Base-by-base conservation (phyloP, 1,284 basidiomycete species). In the Anthracocystis panici-leucophaei region DNA sequence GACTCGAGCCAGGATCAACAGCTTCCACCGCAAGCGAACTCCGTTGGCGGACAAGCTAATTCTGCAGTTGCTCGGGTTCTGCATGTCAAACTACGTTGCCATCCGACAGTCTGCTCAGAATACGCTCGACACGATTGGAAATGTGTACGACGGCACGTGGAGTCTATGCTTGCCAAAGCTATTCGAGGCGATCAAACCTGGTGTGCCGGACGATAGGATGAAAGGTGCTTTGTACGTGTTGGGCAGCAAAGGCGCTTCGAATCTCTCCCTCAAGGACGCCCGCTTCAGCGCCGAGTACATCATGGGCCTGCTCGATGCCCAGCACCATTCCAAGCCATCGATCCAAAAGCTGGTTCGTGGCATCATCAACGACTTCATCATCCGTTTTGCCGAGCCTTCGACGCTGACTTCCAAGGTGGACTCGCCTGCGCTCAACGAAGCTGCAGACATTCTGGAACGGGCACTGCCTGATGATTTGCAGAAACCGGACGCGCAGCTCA, bases 171-270 rank as follows among this genome's bases (percentile, higher is more conserved):
- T 94, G 57, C 91, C 92, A 1, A 88, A 88, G 25, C 59, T 83
- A 38, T 91, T 96, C 79, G 89, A 91, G 45, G 91, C 93, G 0
- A 87, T 96, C 49, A 52, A 66, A 33, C 73, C 68, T 11, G 60
- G 63, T 7, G 77, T 66, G 16, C 92, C 94, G 80, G 93, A 95
- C 23, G 96, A 98, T 86, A 89, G 92, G 54, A 97, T 97, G 91
- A 99, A 99, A 87, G 93, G 93, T 12, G 95, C 95, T 8, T 87
- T 99, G 21, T 95, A 97, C 84, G 89, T 95, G 25, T 87, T 99
- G 10, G 91, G 90, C 83, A 90, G 91, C 82, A 94, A 93, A 86
- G 90, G 89, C 46, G 77, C 74, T 59, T 88, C 67, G 46, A 83
- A 85, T 61, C 72, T 83, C 38, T 85, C 82, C 44, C 80, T 86